Evolutionary conservation across 1,139 yeast species (phyloP).

Genomic region (Candida albicans): DNA sequence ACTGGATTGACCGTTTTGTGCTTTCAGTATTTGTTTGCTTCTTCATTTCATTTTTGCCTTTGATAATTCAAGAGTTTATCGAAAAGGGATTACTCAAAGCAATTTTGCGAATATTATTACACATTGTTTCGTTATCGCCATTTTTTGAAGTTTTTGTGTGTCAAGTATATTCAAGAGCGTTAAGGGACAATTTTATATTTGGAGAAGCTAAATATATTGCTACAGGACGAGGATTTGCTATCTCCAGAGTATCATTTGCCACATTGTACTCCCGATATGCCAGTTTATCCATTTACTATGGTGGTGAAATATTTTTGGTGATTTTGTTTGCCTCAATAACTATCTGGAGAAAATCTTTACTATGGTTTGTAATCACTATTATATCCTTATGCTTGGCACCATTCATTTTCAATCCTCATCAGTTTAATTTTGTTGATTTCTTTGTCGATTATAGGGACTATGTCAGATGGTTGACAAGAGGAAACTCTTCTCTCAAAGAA

Average conservation of each 20-base stretch:
- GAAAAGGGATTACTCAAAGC: slow-evolving; percentile 77
- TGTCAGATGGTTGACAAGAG: slow-evolving; percentile 68
- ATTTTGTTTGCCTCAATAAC: slow-evolving; percentile 64
- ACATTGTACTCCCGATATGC: slow-evolving; percentile 66
- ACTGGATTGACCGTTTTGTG: slow-evolving; percentile 81
- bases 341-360: slow-evolving; percentile 72
- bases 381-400: slow-evolving; percentile 76
- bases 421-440: slow-evolving; percentile 67
- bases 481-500: slow-evolving; percentile 50
- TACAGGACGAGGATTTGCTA: slow-evolving; percentile 86
- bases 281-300: slow-evolving; percentile 63
- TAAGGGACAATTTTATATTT: slow-evolving; percentile 64
- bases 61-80: slow-evolving; percentile 73
- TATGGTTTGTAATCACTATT: slow-evolving; percentile 85
- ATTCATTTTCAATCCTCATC: slow-evolving; percentile 83
- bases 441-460: slow-evolving; percentile 69
- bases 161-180: slow-evolving; percentile 74
- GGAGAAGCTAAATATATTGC: slow-evolving; percentile 86
- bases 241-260: slow-evolving; percentile 60
- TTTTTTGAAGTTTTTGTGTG: slow-evolving; percentile 86
- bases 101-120: slow-evolving; percentile 55
- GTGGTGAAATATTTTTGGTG: slow-evolving; percentile 55
- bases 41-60: slow-evolving; percentile 78
- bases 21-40: slow-evolving; percentile 81
- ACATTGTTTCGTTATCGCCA: slow-evolving; percentile 74